phyloP scores from a whole-genome alignment of 2,329 filamentous ascomycete species.

The Aspergillus sp. region DNA sequence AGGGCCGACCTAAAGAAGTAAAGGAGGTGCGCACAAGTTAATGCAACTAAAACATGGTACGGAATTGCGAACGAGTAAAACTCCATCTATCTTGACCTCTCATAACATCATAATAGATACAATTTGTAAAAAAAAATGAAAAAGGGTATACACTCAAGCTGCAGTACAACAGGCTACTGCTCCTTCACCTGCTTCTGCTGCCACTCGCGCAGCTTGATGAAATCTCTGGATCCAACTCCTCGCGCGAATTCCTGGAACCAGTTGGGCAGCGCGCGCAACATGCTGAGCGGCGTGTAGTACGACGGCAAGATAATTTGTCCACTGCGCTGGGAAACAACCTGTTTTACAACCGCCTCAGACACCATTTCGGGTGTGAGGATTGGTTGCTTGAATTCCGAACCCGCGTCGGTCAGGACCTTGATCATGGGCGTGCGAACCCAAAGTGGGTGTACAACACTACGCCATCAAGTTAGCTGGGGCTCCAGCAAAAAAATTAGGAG shows the following conservation, averaged over 20 bases:
- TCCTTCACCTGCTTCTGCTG: constrained; percentile 15
- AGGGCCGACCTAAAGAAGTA: not conserved
- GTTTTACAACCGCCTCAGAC: constrained; percentile 50
- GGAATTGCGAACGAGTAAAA: not conserved
- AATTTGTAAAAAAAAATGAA: not conserved
- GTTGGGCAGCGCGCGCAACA: constrained; percentile 37
- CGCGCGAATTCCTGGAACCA: constrained; percentile 49
- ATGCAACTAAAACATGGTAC: not conserved
- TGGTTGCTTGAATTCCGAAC: constrained; percentile 32
- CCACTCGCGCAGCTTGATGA: constrained; percentile 24
- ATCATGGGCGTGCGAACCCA: constrained; percentile 54
- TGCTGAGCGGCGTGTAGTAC: constrained; percentile 26
- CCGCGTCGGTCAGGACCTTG: constrained; percentile 34
- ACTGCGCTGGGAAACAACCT: constrained; percentile 51
- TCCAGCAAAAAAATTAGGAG: not conserved
- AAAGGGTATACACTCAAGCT: not conserved
- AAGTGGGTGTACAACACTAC: constrained; percentile 34
- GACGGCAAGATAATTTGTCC: constrained; percentile 51
- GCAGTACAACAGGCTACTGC: not conserved
- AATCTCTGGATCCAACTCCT: constrained; percentile 22
- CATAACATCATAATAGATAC: not conserved
- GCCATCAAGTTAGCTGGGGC: not conserved
- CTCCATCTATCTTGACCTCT: not conserved
- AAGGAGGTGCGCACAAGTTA: not conserved
- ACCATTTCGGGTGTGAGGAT: constrained; percentile 41